These are phyloP conservation scores for Quercus phellos DNA, from an alignment of 331 rosid species.

Conservation along the genomic window DNA sequence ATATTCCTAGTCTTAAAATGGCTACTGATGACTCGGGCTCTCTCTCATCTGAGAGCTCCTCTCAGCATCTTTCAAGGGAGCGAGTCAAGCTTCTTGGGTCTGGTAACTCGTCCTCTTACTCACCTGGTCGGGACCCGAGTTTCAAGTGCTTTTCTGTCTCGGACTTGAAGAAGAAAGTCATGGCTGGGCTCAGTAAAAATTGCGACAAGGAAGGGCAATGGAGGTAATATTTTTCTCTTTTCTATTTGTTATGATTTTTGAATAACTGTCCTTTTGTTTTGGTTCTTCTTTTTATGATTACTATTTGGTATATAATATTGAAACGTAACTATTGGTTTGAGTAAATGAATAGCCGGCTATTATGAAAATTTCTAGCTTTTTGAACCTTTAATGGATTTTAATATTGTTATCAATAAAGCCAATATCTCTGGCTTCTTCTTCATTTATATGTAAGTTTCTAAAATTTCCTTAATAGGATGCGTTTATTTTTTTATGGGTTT, in stretches of 20 bases:
- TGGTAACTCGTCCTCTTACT: slow-evolving; percentile 30
- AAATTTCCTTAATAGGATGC: too few relatives aligned
- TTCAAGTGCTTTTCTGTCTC: slow-evolving; percentile 96
- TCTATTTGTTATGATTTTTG: slow-evolving; percentile 29
- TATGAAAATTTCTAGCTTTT: slow-evolving; percentile 24
- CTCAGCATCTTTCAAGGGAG: slow-evolving; percentile 58
- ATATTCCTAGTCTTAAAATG: slow-evolving; percentile 82
- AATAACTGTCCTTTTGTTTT: background rate
- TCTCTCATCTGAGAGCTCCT: slow-evolving; percentile 36
- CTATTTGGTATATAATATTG: background rate
- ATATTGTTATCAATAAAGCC: slow-evolving; percentile 15
- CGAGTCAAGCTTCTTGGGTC: slow-evolving; percentile 66
- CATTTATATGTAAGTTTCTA: background rate
- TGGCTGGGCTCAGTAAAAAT: slow-evolving; percentile 80
- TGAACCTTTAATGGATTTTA: background rate
- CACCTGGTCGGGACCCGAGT: slow-evolving; percentile 41
- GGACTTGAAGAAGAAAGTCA: slow-evolving; percentile 85
- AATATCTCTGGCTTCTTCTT: background rate
- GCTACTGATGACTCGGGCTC: slow-evolving; percentile 57
- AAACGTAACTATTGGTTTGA: slow-evolving; percentile 20
- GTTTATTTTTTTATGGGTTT: too few relatives aligned
- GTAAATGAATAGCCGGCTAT: slow-evolving; percentile 41
- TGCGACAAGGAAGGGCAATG: slow-evolving; percentile 87
- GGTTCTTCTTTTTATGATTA: slow-evolving; percentile 24
- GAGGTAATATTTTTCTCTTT: slow-evolving; percentile 53